Evolutionary conservation across 202 grass and related monocot genomes (phyloP), one percentile per base, ranked within the genome.

Genomic region (Carex sylvatica): DNA sequence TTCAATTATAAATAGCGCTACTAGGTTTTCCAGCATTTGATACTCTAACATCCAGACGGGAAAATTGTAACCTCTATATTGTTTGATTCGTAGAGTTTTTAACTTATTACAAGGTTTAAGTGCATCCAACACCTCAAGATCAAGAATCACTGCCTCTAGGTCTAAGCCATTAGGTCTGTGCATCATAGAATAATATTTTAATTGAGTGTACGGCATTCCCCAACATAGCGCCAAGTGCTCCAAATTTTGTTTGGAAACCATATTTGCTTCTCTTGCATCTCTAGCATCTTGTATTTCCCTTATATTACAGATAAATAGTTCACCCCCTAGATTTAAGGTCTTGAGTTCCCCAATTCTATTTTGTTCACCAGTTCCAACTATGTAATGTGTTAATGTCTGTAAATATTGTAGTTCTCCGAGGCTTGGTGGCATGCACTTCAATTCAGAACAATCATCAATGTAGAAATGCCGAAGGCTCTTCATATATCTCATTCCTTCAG

Each of bases 311-410:
- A 92, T 1, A 9, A 36, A 1, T 14, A 90, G 28, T 13, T 20
- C 6, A 0, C 79, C 83, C 47, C 71, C 42, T 75, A 92, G 79
- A 53, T 88, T 53, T 30, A 89, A 36, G 0, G 52, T 55, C 2
- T 16, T 2, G 6, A 87, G 24, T 69, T 92, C 87, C 26, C 26
- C 10, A 62, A 83, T 73, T 47, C 20, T 52, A 42, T 68, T 86
- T 0, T 11, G 13, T 4, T 18, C 18, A 36, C 28, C 26, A 20
- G 38, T 23, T 2, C 83, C 36, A 47, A 53, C 61, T 6, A 88
- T 70, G 60, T 88, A 90, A 26, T 19, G 49, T 40, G 85, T 92
- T 70, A 92, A 28, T 13, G 78, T 85, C 12, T 86, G 85, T 12
- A 89, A 61, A 47, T 15, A 87, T 82, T 55, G 85, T 35, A 92